A percentile compares a stretch with the other conserved stretches of the same genome.
phyloP scores from a whole-genome alignment of 768 basidiomycete genomes.

The Collybiopsis luxurians region DNA sequence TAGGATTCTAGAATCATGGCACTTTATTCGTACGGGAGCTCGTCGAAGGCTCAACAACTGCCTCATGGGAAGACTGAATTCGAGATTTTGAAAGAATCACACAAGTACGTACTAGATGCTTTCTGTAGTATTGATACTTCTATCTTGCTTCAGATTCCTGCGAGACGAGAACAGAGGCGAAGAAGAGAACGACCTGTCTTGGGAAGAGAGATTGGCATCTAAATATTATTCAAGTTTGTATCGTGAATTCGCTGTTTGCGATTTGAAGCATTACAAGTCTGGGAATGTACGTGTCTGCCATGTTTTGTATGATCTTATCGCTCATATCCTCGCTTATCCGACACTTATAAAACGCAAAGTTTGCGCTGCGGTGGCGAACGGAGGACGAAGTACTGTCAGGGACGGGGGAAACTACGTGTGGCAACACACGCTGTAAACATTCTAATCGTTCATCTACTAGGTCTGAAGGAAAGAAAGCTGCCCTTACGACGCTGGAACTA shows the following conservation, averaged over 20 bases:
- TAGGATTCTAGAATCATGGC: too few species aligned
- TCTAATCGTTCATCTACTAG: constrained; percentile 39
- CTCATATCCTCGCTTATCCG: too few species aligned
- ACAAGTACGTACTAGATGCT: constrained; percentile 44
- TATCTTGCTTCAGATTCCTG: constrained; percentile 56
- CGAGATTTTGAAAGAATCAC: constrained; percentile 71
- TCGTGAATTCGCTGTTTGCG: constrained; percentile 89
- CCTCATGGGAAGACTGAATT: constrained; percentile 47
- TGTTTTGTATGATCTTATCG: neutral
- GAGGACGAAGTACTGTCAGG: constrained; percentile 87
- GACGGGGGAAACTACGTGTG: constrained; percentile 85
- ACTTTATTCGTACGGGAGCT: constrained; percentile 29
- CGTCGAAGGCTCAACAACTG: constrained; percentile 22
- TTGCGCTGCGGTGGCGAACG: constrained; percentile 92
- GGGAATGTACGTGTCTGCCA: constrained; percentile 74
- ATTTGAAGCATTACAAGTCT: constrained; percentile 94
- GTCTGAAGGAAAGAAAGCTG: constrained; percentile 20
- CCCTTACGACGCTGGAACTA: constrained; percentile 77
- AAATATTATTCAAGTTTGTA: constrained; percentile 90
- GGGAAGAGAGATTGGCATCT: constrained; percentile 83
- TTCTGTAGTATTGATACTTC: neutral
- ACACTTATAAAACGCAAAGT: constrained; percentile 37
- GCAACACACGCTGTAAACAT: constrained; percentile 78
- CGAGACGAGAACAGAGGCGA: constrained; percentile 59
- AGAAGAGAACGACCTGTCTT: constrained; percentile 42